Evolutionary conservation across 2,329 filamentous ascomycete species (phyloP), one percentile per base, ranked within the genome.

Genomic region (Ceratocystiopsis brevicomis): DNA sequence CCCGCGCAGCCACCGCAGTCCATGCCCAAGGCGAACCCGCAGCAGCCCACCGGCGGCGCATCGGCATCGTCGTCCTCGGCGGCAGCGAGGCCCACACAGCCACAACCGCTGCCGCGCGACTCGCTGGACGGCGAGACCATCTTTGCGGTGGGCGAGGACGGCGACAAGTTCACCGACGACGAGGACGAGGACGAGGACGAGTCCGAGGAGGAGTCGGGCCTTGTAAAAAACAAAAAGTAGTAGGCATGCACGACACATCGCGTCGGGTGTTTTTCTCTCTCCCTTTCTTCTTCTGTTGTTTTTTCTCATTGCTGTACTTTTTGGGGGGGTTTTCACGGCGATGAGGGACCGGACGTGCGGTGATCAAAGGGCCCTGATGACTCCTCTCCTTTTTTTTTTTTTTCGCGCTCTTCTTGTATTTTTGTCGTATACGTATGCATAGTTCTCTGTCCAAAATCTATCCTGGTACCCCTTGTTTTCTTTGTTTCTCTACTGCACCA

Each of bases 61-160:
- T 40, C 48, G 12, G 43, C 45, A 0, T 37, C 47, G 17, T 42
- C 47, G 13, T 15, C 42, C 1, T 18, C 39, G 17, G 33, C 30
- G 39, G 39, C 35, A 37, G 18, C 37, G 15, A 44, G 38, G 9
- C 49, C 25, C n/a, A n/a, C n/a, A n/a, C n/a, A n/a, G 25, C 25
- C 44, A 32, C 51, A 46, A 54, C 46, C 59, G 73, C 52, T 9
- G 66, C 63, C 63, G 15, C 62, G 70, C 15, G 67, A 72, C 45
- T 74, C 70, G 2, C 58, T 74, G 33, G 87, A 96, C 49, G 86
- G 86, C 12, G 90, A 96, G 62, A 94, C 87, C 0, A 92, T 96
- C 48, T 96, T 96, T 54, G 88, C 88, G 1, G 83, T 96, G 12
- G 88, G 86, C 12, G 87, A 93, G 53, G 80, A 81, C 44, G 73